Conservation (phyloP, 1,284 basidiomycete species). For the Heimioporus retisporus region DNA sequence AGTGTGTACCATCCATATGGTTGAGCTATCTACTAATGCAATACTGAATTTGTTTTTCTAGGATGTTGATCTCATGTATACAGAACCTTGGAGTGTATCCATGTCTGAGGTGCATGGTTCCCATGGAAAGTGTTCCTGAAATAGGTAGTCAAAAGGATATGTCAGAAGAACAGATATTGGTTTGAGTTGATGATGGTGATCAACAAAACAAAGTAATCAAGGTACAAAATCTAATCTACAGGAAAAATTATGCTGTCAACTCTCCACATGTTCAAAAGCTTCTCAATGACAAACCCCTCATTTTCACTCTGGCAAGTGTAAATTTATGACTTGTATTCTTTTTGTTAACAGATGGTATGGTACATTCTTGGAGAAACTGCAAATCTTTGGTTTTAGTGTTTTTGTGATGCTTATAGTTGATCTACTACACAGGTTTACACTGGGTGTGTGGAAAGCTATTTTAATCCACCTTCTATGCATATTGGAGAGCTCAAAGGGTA, state of each 20-base stretch:
- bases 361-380: slow-evolving; percentile 14
- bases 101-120: slow-evolving; percentile 26
- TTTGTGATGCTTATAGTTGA: slow-evolving; percentile 28
- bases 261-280: neutral
- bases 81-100: slow-evolving; percentile 21
- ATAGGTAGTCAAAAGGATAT: neutral
- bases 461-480: slow-evolving; percentile 31
- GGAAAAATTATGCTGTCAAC: slow-evolving; percentile 6
- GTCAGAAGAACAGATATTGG: slow-evolving; percentile 22
- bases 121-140: slow-evolving; percentile 28
- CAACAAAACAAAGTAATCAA: slow-evolving; percentile 29
- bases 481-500: neutral
- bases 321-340: no score
- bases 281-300: slow-evolving; percentile 4
- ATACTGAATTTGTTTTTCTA: neutral
- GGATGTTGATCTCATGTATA: slow-evolving; percentile 28
- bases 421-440: slow-evolving; percentile 35
- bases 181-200: slow-evolving; percentile 25
- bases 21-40: no score
- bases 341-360: slow-evolving; percentile 12
- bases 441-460: slow-evolving; percentile 20
- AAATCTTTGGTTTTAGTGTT: slow-evolving; percentile 12
- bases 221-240: slow-evolving; percentile 36
- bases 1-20: slow-evolving; percentile 14
- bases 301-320: neutral